A percentile compares a stretch with the other conserved stretches of the same genome.
phyloP scores from a whole-genome alignment of 768 basidiomycete species.

The Podaxis rugospora region DNA sequence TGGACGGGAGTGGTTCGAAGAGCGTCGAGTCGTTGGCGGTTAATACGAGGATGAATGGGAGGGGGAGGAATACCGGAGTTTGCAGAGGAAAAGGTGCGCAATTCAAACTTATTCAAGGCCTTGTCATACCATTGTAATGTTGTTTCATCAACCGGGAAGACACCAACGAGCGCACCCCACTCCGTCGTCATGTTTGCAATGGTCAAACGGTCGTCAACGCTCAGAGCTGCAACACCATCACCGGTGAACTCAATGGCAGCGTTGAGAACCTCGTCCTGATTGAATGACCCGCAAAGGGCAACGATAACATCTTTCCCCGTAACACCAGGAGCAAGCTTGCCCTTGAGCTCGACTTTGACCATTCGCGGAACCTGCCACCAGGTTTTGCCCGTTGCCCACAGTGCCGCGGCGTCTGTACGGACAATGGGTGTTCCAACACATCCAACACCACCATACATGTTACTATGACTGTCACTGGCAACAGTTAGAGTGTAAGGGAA shows the following conservation, averaged over 20 bases:
- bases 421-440: constrained; percentile 98
- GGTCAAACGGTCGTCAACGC: constrained; percentile 90
- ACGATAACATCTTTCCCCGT: constrained; percentile 99
- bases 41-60: constrained; percentile 84
- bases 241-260: constrained; percentile 96
- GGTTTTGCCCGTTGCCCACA: constrained; percentile 98
- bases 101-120: constrained; percentile 66
- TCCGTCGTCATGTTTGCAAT: constrained; percentile 99
- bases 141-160: constrained; percentile 88
- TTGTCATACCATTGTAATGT: constrained; percentile 85
- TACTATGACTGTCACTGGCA: constrained; percentile 93
- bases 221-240: constrained; percentile 71
- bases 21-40: constrained; percentile 61
- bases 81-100: constrained; percentile 65
- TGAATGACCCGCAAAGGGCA: constrained; percentile 93
- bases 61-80: constrained; percentile 57
- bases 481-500: constrained; percentile 96
- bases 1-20: constrained; percentile 49
- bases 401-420: constrained; percentile 87
- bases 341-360: constrained; percentile 89
- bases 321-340: constrained; percentile 79
- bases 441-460: constrained; percentile 98
- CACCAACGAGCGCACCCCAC: constrained; percentile 95
- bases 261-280: constrained; percentile 94
- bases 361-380: constrained; percentile 99